Conservation (phyloP, 805 yeast species). For the Ascoidea asiatica region DNA sequence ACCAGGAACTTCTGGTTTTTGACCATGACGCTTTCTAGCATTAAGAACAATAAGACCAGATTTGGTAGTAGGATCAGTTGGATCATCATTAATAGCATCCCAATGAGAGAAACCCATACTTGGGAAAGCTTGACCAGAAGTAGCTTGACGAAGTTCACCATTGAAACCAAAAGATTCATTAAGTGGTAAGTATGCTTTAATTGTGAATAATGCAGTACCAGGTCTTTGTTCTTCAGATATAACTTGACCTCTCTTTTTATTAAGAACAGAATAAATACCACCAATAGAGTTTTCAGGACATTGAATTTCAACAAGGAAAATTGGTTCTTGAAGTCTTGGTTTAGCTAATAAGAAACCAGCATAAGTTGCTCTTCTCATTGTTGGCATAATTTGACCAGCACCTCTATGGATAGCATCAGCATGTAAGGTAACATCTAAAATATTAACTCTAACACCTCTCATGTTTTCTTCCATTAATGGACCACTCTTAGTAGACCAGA, state of each 20-base stretch:
- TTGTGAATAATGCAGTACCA: constrained; percentile 99
- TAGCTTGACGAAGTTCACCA: constrained; percentile 98
- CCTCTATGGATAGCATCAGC: constrained; percentile 99
- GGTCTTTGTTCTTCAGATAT: constrained; percentile 99
- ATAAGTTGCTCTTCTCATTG: constrained; percentile 99
- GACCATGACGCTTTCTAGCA: constrained; percentile 91
- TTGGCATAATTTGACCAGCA: constrained; percentile 99
- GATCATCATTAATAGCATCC: constrained; percentile 85
- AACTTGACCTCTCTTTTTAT: constrained; percentile 99
- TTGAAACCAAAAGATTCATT: constrained; percentile 99
- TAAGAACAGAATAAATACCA: constrained; percentile 99
- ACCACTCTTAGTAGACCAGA: constrained; percentile 99
- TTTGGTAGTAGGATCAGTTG: constrained; percentile 71
- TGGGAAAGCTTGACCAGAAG: constrained; percentile 99
- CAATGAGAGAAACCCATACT: constrained; percentile 99
- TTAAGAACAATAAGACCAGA: constrained; percentile 51
- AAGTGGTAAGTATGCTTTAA: constrained; percentile 99
- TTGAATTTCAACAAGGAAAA: constrained; percentile 97
- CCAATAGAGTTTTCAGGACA: constrained; percentile 99
- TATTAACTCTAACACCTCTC: constrained; percentile 95
- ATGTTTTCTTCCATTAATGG: constrained; percentile 94
- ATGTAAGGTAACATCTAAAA: constrained; percentile 97
- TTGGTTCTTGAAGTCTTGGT: constrained; percentile 99
- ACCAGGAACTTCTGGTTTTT: constrained; percentile 96
- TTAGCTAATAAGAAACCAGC: constrained; percentile 97